Base-by-base conservation (phyloP, 306 rosid genomes). In the Trifolium fragiferum region DNA sequence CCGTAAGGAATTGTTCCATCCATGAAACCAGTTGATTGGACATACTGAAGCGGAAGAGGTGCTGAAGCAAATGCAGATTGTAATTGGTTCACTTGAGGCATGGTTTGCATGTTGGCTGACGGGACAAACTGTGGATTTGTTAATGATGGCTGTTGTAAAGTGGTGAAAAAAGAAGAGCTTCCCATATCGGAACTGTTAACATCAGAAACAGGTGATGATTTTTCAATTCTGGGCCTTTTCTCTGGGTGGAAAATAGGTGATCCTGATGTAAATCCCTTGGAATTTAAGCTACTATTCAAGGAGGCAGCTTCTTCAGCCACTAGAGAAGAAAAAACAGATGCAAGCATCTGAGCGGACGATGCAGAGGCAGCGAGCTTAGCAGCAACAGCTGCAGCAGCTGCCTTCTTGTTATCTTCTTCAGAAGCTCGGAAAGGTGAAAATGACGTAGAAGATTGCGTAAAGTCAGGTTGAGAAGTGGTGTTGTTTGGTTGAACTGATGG, bases 241-340 rank as follows among this genome's bases (percentile, higher is more conserved):
- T 90, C 98, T 7, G 89, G 87, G 61, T 90, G 57, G 79, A 85
- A 85, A 77, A 84, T 70, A 66, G 93, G 68, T 40, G 79, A 68
- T 21, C 84, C 91, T 7, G 96, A 74, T 54, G 87, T 37, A 72
- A 87, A 83, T 66, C 82, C 92, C 33, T 81, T 74, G 51, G 93
- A 80, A 11, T 78, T 87, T 65, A 78, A 54, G 78, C 85, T 57
- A 35, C 86, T 85, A 46, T 82, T 89, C 85, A 80, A 77, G 64
- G 90, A 87, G 80, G 98, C 90, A 82, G 90, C 95, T 83, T 93
- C 98, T 87, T 93, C 98, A 53, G 98, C 96, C n/a, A 87, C 96
- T 65, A 93, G 91, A 15, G 96, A 93, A 32, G 96, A 89, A 70
- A 93, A 91, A 73, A 89, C 91, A 62, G 96, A 93, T 30, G 95